phyloP scores from a whole-genome alignment of 2,329 filamentous ascomycete species.

The Penicillium sp. region DNA sequence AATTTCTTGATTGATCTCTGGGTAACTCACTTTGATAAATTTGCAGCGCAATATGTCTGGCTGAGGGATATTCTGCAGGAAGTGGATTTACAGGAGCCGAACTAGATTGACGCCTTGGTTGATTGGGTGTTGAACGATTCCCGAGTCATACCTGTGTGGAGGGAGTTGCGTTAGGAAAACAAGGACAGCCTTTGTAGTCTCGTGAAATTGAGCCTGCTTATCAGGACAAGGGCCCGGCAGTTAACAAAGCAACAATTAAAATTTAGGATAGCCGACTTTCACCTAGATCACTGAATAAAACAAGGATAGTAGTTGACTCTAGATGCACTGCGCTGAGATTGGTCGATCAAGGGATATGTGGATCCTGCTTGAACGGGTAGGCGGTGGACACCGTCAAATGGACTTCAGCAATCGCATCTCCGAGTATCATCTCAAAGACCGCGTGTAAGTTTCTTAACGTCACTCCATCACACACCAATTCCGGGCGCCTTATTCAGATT shows the following conservation, averaged over 20 bases:
- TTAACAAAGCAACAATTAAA: too few species aligned
- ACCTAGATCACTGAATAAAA: too few species aligned
- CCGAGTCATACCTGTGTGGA: not conserved
- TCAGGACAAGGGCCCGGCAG: too few species aligned
- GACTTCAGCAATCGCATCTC: conserved; percentile 4
- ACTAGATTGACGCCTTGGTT: too few species aligned
- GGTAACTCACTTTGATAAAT: too few species aligned
- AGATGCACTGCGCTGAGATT: not conserved
- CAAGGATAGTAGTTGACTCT: not conserved
- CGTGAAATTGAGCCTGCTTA: too few species aligned
- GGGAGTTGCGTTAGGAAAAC: not conserved
- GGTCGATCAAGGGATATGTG: not conserved
- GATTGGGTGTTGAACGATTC: not conserved
- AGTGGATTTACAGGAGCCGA: too few species aligned
- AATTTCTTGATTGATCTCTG: too few species aligned
- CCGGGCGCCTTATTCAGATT: not conserved
- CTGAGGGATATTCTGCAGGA: too few species aligned
- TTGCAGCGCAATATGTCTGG: too few species aligned
- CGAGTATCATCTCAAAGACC: not conserved
- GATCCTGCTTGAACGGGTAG: not conserved
- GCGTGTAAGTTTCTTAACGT: not conserved
- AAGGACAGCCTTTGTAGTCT: too few species aligned
- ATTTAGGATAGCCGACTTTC: too few species aligned
- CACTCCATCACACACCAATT: not conserved
- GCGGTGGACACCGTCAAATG: not conserved